Conservation (phyloP, 352 stramenopile genomes). For the Globisporangium polare region DNA sequence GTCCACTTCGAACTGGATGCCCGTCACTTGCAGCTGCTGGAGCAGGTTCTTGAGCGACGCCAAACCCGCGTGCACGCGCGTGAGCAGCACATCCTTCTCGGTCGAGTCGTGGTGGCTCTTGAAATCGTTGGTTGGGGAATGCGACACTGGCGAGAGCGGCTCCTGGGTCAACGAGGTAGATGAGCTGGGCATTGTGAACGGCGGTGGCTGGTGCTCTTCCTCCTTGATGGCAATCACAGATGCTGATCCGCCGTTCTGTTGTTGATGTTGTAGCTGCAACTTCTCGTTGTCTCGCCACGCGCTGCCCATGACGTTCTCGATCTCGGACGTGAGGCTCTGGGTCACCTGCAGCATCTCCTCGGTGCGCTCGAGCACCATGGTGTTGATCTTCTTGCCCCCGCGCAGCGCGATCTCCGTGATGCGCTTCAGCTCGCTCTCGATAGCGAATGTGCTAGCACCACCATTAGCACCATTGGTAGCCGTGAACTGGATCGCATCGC, state of each 20-base stretch:
- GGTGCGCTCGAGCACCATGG: slow-evolving; percentile 67
- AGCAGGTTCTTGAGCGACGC: slow-evolving; percentile 67
- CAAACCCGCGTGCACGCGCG: slow-evolving; percentile 51
- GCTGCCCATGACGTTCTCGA: slow-evolving; percentile 37
- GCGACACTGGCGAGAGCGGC: slow-evolving; percentile 22
- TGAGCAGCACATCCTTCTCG: slow-evolving; percentile 43
- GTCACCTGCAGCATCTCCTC: slow-evolving; percentile 73
- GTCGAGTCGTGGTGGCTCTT: slow-evolving; percentile 22
- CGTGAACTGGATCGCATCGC: neutral
- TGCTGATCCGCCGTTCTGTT: neutral
- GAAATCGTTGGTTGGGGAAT: slow-evolving; percentile 28
- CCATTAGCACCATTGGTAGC: neutral
- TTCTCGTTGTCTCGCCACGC: slow-evolving; percentile 17
- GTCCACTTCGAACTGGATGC: slow-evolving; percentile 82
- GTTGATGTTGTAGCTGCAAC: neutral
- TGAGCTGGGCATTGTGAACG: slow-evolving; percentile 37
- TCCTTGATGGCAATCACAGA: neutral
- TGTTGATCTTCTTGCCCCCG: slow-evolving; percentile 68
- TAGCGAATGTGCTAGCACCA: neutral
- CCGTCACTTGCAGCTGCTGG: slow-evolving; percentile 73
- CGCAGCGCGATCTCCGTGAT: slow-evolving; percentile 71
- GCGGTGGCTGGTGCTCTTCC: slow-evolving; percentile 21
- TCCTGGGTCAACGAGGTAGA: slow-evolving; percentile 16
- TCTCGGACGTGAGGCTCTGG: slow-evolving; percentile 41
- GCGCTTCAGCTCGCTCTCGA: slow-evolving; percentile 51